These are phyloP conservation scores for Cetradonia linearis DNA, from an alignment of 495 filamentous ascomycete species.

Conservation along the genomic window DNA sequence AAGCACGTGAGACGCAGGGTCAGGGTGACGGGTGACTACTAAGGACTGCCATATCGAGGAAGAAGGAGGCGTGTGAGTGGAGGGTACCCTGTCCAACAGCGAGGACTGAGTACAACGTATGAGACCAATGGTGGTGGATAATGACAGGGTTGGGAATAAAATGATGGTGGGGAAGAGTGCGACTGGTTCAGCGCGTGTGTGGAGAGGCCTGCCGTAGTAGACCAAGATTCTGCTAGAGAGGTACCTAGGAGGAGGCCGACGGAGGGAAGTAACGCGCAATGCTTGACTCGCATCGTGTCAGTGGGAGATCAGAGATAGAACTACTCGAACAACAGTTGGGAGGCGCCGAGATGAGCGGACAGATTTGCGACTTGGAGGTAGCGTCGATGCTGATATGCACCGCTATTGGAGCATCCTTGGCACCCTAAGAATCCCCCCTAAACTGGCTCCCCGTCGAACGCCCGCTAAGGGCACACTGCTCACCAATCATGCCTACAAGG, in stretches of 20 bases:
- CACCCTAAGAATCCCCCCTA: not conserved
- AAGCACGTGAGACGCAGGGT: constrained; percentile 4
- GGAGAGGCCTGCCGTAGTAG: constrained; percentile 4
- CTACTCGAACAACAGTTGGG: too few relatives aligned
- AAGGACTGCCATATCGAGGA: constrained; percentile 13
- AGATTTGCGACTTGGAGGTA: constrained; percentile 11
- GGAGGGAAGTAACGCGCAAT: constrained; percentile 13
- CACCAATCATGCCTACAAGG: constrained; percentile 1
- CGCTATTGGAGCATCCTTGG: constrained; percentile 5
- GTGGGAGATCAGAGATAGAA: constrained; percentile 8
- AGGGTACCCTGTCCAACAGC: constrained; percentile 10
- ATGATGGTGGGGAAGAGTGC: constrained; percentile 5
- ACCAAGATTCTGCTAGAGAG: constrained; percentile 5
- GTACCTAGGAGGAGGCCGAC: constrained; percentile 4
- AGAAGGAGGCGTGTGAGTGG: constrained; percentile 9
- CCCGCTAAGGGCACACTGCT: not conserved
- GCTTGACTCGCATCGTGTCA: constrained; percentile 5
- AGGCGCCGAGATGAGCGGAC: constrained; percentile 12
- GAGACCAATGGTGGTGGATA: constrained; percentile 10
- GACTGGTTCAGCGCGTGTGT: constrained; percentile 2
- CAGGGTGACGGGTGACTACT: constrained; percentile 12
- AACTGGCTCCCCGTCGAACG: not conserved
- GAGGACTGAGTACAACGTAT: constrained; percentile 1
- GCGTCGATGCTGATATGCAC: not conserved
- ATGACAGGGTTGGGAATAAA: constrained; percentile 8